A percentile compares a stretch with the other conserved stretches of the same genome.
These are phyloP conservation scores for Beauveria sp. DNA, from an alignment of 2,329 filamentous ascomycete genomes.

Conservation along the genomic window DNA sequence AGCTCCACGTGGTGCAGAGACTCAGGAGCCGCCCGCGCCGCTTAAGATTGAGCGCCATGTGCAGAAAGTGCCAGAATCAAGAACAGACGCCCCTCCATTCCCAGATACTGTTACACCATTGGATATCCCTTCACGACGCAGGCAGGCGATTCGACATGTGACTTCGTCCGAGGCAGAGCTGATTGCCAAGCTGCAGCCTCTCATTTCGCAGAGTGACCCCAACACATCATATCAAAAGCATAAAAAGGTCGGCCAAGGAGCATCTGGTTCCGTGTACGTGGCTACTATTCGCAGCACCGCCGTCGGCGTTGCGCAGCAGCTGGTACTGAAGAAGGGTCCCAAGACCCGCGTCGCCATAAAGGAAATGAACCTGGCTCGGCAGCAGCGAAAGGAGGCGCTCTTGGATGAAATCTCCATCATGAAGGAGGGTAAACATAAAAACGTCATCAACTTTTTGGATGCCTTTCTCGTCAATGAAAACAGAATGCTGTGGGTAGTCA, in stretches of 20 bases:
- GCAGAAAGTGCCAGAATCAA: not conserved
- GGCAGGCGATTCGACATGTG: conserved; percentile 6
- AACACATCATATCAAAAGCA: conserved; percentile 96
- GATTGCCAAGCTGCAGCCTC: conserved; percentile 89
- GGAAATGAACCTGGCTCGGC: conserved; percentile 97
- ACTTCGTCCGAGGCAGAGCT: conserved; percentile 96
- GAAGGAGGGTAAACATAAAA: conserved; percentile 96
- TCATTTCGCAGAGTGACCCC: conserved; percentile 91
- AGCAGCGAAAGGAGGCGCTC: conserved; percentile 94
- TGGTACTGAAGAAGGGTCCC: conserved; percentile 70
- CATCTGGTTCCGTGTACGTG: conserved; percentile 97
- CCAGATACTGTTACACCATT: conserved; percentile 1
- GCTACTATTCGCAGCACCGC: conserved; percentile 88
- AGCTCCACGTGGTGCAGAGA: not conserved
- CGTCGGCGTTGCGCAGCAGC: conserved; percentile 69
- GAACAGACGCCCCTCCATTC: not conserved
- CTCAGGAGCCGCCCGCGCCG: not conserved
- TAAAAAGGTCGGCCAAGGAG: conserved; percentile 98
- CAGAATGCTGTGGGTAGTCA: conserved; percentile 96
- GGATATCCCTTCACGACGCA: not conserved
- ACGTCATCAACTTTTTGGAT: conserved; percentile 98
- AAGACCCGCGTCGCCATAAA: conserved; percentile 95
- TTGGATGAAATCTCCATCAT: conserved; percentile 99
- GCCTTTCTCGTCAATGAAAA: conserved; percentile 93
- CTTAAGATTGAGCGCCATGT: not conserved